Base-by-base conservation (phyloP, 2,329 filamentous ascomycete species). In the Trichoderma sp. region DNA sequence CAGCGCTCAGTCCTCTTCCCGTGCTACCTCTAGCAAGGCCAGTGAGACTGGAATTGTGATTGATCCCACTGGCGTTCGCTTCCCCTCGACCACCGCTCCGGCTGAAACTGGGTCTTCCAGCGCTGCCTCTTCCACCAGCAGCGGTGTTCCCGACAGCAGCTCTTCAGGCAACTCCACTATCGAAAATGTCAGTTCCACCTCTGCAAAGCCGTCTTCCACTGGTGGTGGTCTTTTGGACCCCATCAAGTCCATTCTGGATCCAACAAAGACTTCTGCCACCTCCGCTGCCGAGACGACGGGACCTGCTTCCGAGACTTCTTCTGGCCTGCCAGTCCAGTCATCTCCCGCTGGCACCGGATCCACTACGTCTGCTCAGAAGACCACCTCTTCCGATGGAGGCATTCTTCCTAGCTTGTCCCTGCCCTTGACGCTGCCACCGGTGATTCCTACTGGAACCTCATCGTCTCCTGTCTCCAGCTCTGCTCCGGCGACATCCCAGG, bases 1-100 rank as follows among this genome's bases (percentile, higher is more conserved):
- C 53, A 20, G 55, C 4, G 17, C 15, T 23, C 32, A 70, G 17
- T 59, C 72, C 28, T 67, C 74, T 7, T 61, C 64, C 28, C 63
- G 72, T 26, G 28, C 63, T 1, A 58, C 50, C 3, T 67, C 64
- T 6, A 64, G 23, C 39, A 67, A 67, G 64, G 64, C 64, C 13
- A 28, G 50, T 11, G 73, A 76, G 15, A 36, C 63, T 7, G 73
- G 65, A 28, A 77, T 78, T 26, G 63, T 78, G n/a, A 75, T 80
- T 71, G 78, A 74, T 9, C 77, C 78, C 15, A 77, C 74, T 15
- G 78, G 78, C 62, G 76, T 79, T 55, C 72, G 76, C 3, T 65
- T 70, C 63, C 57, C 73, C 1, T 26, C 28, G 17, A 23, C 64
- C 9, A 70, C n/a, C 6, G 34, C 58, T 39, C 47, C 30, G 43